Evolutionary conservation across 2,329 filamentous ascomycete genomes (phyloP).

Genomic region (Cryphonectria radicalis): DNA sequence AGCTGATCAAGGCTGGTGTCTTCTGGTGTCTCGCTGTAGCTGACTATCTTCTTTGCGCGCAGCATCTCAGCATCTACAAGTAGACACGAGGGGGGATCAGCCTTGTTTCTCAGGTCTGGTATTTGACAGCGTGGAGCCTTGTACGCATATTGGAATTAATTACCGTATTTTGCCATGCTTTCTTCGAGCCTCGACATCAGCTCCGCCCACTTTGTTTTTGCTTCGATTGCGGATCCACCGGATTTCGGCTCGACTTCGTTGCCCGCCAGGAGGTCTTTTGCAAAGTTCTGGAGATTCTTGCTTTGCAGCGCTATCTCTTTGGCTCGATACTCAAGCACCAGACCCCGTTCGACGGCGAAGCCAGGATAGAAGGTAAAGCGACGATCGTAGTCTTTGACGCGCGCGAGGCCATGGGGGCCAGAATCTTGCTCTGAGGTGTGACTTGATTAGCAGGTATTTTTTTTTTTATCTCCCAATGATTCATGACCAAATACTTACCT

Average conservation of each 20-base stretch:
- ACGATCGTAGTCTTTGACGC: slow-evolving; percentile 9
- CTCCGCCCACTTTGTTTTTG: neutral
- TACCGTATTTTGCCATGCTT: slow-evolving; percentile 12
- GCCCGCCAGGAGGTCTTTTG: neutral
- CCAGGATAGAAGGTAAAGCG: slow-evolving; percentile 18
- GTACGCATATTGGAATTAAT: neutral
- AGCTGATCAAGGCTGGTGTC: slow-evolving; percentile 7
- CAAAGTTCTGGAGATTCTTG: neutral
- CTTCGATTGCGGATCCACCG: neutral
- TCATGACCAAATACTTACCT: neutral
- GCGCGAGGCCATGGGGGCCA: slow-evolving; percentile 1
- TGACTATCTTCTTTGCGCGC: slow-evolving; percentile 1
- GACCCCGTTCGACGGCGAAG: neutral
- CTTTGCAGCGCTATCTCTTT: neutral
- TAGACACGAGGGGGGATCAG: neutral
- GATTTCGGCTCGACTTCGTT: neutral
- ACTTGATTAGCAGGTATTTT: neutral
- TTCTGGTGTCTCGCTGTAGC: neutral
- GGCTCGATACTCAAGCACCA: slow-evolving; percentile 3
- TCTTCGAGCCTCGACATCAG: slow-evolving; percentile 4
- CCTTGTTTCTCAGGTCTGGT: neutral
- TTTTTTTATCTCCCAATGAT: neutral
- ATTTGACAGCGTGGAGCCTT: neutral
- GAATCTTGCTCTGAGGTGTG: neutral
- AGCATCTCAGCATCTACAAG: slow-evolving; percentile 2